These are phyloP conservation scores for Rhodotorula sp. DNA, from an alignment of 1,284 basidiomycete species.

Conservation along the genomic window DNA sequence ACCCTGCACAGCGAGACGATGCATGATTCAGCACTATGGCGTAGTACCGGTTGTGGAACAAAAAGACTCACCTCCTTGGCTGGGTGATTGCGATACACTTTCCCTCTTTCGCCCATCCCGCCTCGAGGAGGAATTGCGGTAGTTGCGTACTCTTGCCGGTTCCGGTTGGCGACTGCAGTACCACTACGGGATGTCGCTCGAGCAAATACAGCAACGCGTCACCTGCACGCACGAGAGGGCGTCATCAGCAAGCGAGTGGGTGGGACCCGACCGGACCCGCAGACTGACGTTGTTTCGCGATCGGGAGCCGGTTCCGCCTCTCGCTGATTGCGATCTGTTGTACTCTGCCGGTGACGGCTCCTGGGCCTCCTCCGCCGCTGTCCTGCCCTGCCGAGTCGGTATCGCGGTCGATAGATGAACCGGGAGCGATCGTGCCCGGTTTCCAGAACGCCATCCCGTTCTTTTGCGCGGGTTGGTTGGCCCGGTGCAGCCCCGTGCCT, in stretches of 20 bases:
- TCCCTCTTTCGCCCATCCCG: slow-evolving; percentile 54
- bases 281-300: slow-evolving; percentile 79
- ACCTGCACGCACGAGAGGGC: slow-evolving; percentile 52
- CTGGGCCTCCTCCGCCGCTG: slow-evolving; percentile 53
- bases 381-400: slow-evolving; percentile 62
- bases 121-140: slow-evolving; percentile 88
- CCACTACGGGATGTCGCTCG: slow-evolving; percentile 76
- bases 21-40: neutral
- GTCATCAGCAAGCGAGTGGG: neutral
- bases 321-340: slow-evolving; percentile 62
- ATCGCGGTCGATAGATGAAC: slow-evolving; percentile 67
- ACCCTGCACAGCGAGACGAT: slow-evolving; percentile 32
- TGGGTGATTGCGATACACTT: slow-evolving; percentile 49
- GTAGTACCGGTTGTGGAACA: neutral
- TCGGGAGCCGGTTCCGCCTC: slow-evolving; percentile 77
- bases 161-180: slow-evolving; percentile 93
- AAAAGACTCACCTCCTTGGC: slow-evolving; percentile 31
- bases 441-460: slow-evolving; percentile 53
- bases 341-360: slow-evolving; percentile 64
- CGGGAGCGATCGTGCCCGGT: slow-evolving; percentile 74
- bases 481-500: neutral
- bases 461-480: neutral
- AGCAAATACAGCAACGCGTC: slow-evolving; percentile 76
- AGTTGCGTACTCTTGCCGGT: slow-evolving; percentile 87
- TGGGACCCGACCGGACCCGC: no score